Percentiles rank a stretch among this genome's conserved stretches.
These are phyloP conservation scores for Corynascus novoguineensis DNA, from an alignment of 495 filamentous ascomycete genomes.

Conservation along the genomic window DNA sequence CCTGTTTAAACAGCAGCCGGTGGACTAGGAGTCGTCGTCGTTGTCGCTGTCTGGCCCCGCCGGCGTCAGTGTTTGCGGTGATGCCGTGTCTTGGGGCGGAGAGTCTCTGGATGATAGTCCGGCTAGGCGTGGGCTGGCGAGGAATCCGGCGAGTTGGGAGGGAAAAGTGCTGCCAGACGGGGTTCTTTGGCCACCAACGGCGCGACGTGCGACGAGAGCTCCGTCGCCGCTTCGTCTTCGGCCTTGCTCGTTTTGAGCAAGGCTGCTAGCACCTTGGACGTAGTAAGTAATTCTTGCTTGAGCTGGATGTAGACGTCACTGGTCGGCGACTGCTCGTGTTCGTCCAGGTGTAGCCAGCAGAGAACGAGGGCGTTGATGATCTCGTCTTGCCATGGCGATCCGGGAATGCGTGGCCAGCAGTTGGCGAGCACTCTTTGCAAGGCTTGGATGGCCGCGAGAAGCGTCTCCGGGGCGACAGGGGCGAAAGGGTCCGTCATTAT, in stretches of 20 bases:
- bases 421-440: slow-evolving; percentile 57
- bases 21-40: slow-evolving; percentile 45
- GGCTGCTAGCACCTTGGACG: slow-evolving; percentile 29
- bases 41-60: background rate
- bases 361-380: slow-evolving; percentile 57
- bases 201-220: slow-evolving; percentile 28
- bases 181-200: slow-evolving; percentile 41
- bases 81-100: background rate
- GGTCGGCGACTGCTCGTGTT: slow-evolving; percentile 33
- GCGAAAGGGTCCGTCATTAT: slow-evolving; percentile 69
- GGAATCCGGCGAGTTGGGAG: background rate
- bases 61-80: background rate
- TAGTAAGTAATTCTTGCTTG: slow-evolving; percentile 42
- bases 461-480: slow-evolving; percentile 48
- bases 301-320: slow-evolving; percentile 26
- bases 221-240: background rate
- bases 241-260: slow-evolving; percentile 26
- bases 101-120: background rate
- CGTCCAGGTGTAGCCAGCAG: slow-evolving; percentile 60
- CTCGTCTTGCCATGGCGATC: slow-evolving; percentile 56
- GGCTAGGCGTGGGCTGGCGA: background rate
- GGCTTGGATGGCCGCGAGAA: slow-evolving; percentile 49
- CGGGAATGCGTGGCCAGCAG: slow-evolving; percentile 66
- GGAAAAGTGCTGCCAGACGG: slow-evolving; percentile 38
- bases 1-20: slow-evolving; percentile 82